These are phyloP conservation scores for Metschnikowia lochheadii DNA, from an alignment of 805 yeast species.

Conservation along the genomic window DNA sequence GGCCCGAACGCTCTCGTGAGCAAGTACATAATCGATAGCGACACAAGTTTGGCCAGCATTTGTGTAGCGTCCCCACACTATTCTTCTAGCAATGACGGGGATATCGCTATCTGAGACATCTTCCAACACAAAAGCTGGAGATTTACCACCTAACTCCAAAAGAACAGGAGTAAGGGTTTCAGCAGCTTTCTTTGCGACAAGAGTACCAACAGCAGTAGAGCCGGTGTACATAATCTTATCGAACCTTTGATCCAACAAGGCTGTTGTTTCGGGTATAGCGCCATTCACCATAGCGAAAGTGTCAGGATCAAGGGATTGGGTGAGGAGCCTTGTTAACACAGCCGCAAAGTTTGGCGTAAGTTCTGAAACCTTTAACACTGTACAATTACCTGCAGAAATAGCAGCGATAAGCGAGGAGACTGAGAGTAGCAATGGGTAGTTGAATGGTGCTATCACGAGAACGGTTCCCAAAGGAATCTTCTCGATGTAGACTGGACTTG, in stretches of 20 bases:
- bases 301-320: slow-evolving; percentile 50
- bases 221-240: slow-evolving; percentile 91
- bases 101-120: slow-evolving; percentile 43
- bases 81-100: slow-evolving; percentile 49
- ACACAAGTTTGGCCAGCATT: slow-evolving; percentile 92
- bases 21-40: slow-evolving; percentile 78
- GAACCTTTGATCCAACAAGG: slow-evolving; percentile 56
- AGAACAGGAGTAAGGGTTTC: slow-evolving; percentile 74
- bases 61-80: slow-evolving; percentile 71
- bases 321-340: slow-evolving; percentile 53
- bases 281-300: slow-evolving; percentile 68
- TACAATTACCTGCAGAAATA: slow-evolving; percentile 80
- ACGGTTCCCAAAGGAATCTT: slow-evolving; percentile 55
- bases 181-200: slow-evolving; percentile 80
- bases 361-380: slow-evolving; percentile 75
- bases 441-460: slow-evolving; percentile 74
- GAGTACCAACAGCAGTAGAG: slow-evolving; percentile 66
- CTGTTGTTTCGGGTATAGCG: slow-evolving; percentile 49
- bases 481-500: slow-evolving; percentile 17
- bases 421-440: slow-evolving; percentile 67
- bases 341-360: slow-evolving; percentile 57
- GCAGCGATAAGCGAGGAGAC: slow-evolving; percentile 73
- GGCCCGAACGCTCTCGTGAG: slow-evolving; percentile 55
- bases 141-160: slow-evolving; percentile 89
- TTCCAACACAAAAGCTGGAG: slow-evolving; percentile 71